Conservation (phyloP, 2,329 filamentous ascomycete genomes). For the Coniella lustricola region DNA sequence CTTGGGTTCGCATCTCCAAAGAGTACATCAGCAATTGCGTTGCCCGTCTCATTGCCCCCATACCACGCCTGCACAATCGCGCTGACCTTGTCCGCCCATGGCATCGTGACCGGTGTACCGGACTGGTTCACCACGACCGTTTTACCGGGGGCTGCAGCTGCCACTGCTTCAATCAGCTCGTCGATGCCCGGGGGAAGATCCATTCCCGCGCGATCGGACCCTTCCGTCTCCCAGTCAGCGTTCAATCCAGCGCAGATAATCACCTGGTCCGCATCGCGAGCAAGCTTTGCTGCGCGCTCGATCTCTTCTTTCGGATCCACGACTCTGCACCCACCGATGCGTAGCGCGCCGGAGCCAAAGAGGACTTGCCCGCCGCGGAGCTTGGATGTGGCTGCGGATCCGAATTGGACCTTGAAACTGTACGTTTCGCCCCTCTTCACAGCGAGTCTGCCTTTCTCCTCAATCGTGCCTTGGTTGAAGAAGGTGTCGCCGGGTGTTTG, state of each 20-base stretch:
- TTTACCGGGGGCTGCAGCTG: conserved; percentile 55
- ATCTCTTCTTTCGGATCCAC: conserved; percentile 55
- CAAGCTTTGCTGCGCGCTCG: conserved; percentile 58
- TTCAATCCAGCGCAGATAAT: conserved; percentile 73
- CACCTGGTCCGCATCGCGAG: conserved; percentile 66
- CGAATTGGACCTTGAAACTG: conserved; percentile 45
- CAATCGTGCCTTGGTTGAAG: conserved; percentile 50
- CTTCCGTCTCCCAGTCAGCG: conserved; percentile 75
- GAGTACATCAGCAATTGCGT: conserved; percentile 70
- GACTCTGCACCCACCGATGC: conserved; percentile 53
- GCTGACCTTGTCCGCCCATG: conserved; percentile 51
- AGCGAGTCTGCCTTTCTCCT: conserved; percentile 46
- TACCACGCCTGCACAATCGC: conserved; percentile 75
- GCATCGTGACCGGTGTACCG: conserved; percentile 68
- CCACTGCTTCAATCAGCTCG: conserved; percentile 59
- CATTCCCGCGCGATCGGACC: conserved; percentile 70
- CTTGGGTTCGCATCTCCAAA: conserved; percentile 68
- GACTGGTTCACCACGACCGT: conserved; percentile 71
- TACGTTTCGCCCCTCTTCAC: conserved; percentile 49
- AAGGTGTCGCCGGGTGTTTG: conserved; percentile 53
- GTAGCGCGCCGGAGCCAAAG: conserved; percentile 53
- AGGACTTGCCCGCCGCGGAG: conserved; percentile 41
- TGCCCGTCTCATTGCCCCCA: conserved; percentile 79
- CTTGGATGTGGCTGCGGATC: conserved; percentile 42
- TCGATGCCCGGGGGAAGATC: conserved; percentile 69